These are phyloP conservation scores for Echeveria elegans DNA, from an alignment of 164 flowering plant genomes.

Conservation along the genomic window DNA sequence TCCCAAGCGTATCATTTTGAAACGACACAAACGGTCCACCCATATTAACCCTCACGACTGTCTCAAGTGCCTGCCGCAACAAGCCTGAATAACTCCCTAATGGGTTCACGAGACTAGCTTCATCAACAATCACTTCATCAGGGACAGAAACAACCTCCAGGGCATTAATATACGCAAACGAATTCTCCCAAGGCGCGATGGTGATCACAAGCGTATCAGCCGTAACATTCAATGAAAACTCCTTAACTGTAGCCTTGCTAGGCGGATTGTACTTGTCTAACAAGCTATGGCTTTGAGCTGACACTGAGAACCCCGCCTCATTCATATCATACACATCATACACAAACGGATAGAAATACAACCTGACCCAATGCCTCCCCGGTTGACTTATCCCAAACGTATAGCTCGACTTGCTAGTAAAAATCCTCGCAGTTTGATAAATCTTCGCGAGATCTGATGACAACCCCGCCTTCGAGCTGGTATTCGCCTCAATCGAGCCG, in stretches of 20 bases:
- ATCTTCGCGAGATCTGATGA: conserved; percentile 22
- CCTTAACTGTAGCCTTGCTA: conserved; percentile 24
- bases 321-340: conserved; percentile 32
- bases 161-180: conserved; percentile 71
- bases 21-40: conserved; percentile 56
- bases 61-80: conserved; percentile 39
- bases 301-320: conserved; percentile 43
- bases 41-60: conserved; percentile 62
- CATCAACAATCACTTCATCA: conserved; percentile 37
- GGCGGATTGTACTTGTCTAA: conserved; percentile 30
- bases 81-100: conserved; percentile 26
- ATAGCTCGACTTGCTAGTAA: conserved; percentile 34
- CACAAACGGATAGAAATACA: conserved; percentile 56
- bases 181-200: conserved; percentile 41
- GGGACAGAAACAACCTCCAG: conserved; percentile 78
- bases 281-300: conserved; percentile 31
- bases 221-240: conserved; percentile 47
- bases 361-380: conserved; percentile 72
- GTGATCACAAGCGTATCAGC: conserved; percentile 33
- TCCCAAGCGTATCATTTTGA: conserved; percentile 54
- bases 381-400: conserved; percentile 31
- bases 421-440: conserved; percentile 53
- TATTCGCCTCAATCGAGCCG: conserved; percentile 27
- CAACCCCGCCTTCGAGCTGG: conserved; percentile 22
- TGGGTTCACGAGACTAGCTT: conserved; percentile 21